Evolutionary conservation across 83 land plant genomes (phyloP), one percentile per base, ranked within the genome.

Genomic region (Thuja plicata): DNA sequence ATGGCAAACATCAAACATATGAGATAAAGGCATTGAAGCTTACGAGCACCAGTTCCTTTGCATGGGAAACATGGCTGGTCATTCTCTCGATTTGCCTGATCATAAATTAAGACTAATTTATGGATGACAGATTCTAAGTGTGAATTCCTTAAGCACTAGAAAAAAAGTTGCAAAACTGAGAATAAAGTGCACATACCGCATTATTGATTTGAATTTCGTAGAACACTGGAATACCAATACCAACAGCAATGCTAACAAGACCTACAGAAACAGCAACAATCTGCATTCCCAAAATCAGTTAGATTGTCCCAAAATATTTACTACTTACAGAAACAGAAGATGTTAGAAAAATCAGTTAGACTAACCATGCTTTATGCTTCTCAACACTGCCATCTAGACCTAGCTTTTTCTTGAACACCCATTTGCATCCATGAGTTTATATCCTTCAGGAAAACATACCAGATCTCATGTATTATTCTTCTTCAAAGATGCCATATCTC

Each of bases 11-110:
- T 50, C 27, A 57, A 87, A 80, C 41, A 21, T 11, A 37, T 52
- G 35, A 57, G 86, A 21, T 71, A 40, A 41, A n/a, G 79, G 76
- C 54, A 55, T 12, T 38, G 38, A 38, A 52, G 93, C 97, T 93
- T 91, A 96, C 98, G 99, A 19, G 99, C 94, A 37, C 99, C 99
- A 27, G 96, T 90, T n/a, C 99, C 99, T 88, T 88, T 93, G 90
- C 99, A 98, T 8, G 99, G 99, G 89, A 98, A 98, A 89, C 99
- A 98, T 5, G 99, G 99, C 88, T 98, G 99, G 50, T 96, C 93
- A 88, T 98, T 98, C 50, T 95, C 99, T 54, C 99, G 93, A 76
- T 87, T 92, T 57, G 96, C 95, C 97, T 97, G 93, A 76, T 37
- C 88, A 90, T 34, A 73, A 87, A 70, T 87, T 10, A 43, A 13